phyloP scores from a whole-genome alignment of 768 basidiomycete genomes.

The Phylloporus scabripes region DNA sequence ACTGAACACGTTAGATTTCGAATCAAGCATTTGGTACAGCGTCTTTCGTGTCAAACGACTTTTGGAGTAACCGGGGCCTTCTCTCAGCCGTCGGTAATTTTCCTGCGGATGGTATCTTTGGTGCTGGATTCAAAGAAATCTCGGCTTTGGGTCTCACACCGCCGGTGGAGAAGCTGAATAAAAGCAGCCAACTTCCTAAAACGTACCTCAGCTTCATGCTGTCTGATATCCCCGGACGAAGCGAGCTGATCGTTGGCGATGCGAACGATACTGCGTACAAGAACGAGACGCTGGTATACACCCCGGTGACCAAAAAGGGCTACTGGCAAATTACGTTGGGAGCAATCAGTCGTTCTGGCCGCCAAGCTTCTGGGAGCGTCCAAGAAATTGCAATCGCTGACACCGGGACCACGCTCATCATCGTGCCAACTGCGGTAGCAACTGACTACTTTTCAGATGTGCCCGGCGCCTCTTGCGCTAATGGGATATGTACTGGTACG shows the following conservation, averaged over 20 bases:
- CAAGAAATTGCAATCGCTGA: constrained; percentile 28
- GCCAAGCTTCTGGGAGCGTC: neutral
- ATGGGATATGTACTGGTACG: constrained; percentile 32
- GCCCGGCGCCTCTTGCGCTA: constrained; percentile 11
- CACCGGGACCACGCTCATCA: constrained; percentile 25
- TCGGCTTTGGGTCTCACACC: constrained; percentile 30
- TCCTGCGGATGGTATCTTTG: constrained; percentile 36
- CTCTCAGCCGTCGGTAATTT: neutral
- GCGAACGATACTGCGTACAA: constrained; percentile 47
- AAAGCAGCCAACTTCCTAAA: constrained; percentile 15
- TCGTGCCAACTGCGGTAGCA: constrained; percentile 17
- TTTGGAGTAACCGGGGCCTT: constrained; percentile 15
- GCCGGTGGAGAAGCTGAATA: constrained; percentile 39
- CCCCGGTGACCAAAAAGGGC: constrained; percentile 22
- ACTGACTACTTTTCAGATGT: constrained; percentile 21
- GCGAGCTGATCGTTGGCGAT: constrained; percentile 22
- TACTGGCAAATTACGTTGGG: constrained; percentile 35
- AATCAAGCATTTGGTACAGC: constrained; percentile 38
- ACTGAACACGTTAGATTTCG: constrained; percentile 17
- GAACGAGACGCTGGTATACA: constrained; percentile 36
- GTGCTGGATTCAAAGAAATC: constrained; percentile 36
- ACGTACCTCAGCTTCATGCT: constrained; percentile 44
- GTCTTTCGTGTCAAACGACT: constrained; percentile 23
- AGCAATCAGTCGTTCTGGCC: constrained; percentile 3
- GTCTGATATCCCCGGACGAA: constrained; percentile 16